These are phyloP conservation scores for Aegilops longissima DNA, from an alignment of 176 grass and related monocot genomes.

Conservation along the genomic window DNA sequence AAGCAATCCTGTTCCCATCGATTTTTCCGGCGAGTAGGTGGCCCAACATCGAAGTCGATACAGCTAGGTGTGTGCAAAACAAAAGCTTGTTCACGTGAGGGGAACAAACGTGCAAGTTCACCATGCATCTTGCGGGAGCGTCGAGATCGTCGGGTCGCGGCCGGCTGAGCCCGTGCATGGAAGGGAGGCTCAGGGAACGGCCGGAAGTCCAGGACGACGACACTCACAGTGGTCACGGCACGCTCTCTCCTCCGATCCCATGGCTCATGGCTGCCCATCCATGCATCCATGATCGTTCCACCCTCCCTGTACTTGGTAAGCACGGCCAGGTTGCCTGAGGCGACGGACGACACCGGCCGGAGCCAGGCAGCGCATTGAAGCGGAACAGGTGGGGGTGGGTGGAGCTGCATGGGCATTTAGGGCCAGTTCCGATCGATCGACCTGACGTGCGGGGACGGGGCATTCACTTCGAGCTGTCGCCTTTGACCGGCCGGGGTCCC, in stretches of 20 bases:
- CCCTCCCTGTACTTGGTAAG: too few relatives aligned
- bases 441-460: neutral
- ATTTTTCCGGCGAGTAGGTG: neutral
- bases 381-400: neutral
- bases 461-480: constrained; percentile 41
- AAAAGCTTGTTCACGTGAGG: too few relatives aligned
- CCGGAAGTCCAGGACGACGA: too few relatives aligned
- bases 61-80: too few relatives aligned
- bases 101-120: neutral
- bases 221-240: too few relatives aligned
- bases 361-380: neutral
- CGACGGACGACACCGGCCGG: neutral
- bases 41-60: too few relatives aligned
- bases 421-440: neutral
- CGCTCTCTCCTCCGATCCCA: too few relatives aligned
- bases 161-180: neutral
- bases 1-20: neutral
- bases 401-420: neutral
- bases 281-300: too few relatives aligned
- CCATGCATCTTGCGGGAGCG: neutral
- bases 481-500: constrained; percentile 22
- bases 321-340: neutral
- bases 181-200: too few relatives aligned
- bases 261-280: too few relatives aligned
- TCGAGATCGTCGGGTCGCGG: neutral